phyloP scores from a whole-genome alignment of 805 yeast genomes.

The Sugiyamaella marilandica region DNA sequence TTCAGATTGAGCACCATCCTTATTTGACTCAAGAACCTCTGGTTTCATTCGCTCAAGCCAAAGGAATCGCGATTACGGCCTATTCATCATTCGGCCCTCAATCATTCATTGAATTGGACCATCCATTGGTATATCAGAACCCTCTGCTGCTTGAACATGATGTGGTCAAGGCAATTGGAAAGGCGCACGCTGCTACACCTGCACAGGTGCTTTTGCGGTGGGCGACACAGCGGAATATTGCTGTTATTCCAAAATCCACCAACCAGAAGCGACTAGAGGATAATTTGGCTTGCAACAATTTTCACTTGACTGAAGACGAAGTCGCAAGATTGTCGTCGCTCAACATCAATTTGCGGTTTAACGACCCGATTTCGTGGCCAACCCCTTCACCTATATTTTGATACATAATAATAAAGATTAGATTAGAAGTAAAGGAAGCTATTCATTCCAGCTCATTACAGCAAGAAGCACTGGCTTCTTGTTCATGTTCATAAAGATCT shows the following conservation, averaged over 20 bases:
- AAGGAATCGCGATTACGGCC: constrained; percentile 65
- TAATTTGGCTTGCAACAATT: constrained; percentile 54
- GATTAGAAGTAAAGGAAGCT: no score
- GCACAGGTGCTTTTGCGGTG: constrained; percentile 73
- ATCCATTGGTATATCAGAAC: constrained; percentile 46
- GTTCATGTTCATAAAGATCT: no score
- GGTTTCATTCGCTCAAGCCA: constrained; percentile 51
- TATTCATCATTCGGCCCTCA: constrained; percentile 84
- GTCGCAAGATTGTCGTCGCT: constrained; percentile 51
- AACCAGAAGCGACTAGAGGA: constrained; percentile 56
- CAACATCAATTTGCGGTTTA: constrained; percentile 71
- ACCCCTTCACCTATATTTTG: constrained; percentile 26
- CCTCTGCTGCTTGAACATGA: constrained; percentile 58
- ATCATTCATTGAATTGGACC: constrained; percentile 64
- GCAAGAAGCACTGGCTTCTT: no score
- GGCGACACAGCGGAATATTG: constrained; percentile 75
- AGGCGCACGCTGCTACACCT: constrained; percentile 47
- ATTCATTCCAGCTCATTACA: no score
- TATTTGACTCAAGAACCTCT: constrained; percentile 71
- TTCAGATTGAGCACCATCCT: constrained; percentile 90
- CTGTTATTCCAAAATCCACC: constrained; percentile 77
- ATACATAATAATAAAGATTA: not conserved
- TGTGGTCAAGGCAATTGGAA: constrained; percentile 50
- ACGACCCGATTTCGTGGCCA: constrained; percentile 56
- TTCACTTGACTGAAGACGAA: constrained; percentile 51